Evolutionary conservation across 176 grass and related monocot species (phyloP).

Genomic region (Olyra latifolia): DNA sequence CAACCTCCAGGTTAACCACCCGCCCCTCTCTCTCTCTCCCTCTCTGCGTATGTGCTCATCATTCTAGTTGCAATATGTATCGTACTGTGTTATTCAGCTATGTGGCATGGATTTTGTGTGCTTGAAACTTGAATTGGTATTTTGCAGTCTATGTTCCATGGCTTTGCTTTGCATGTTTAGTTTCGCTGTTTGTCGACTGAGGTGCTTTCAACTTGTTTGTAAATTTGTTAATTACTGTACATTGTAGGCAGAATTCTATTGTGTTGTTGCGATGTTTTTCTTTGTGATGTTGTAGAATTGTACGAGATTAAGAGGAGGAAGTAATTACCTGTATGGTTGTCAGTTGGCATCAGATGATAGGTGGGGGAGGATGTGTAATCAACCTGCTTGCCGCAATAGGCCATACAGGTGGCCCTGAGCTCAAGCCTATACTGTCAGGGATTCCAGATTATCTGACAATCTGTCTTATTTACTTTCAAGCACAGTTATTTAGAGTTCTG

Average conservation of each 20-base stretch:
- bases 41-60: not conserved
- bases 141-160: not conserved
- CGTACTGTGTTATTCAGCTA: not conserved
- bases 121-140: not conserved
- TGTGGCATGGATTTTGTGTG: not conserved
- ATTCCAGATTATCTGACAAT: not conserved
- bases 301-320: not conserved
- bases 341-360: not conserved
- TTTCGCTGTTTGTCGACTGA: not conserved
- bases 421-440: not conserved
- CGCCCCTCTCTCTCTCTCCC: not conserved
- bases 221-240: not conserved
- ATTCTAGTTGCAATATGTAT: not conserved
- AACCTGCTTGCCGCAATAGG: not conserved
- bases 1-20: slow-evolving; percentile 61
- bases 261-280: not conserved
- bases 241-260: not conserved
- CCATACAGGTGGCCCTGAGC: not conserved
- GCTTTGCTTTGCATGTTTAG: not conserved
- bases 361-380: not conserved
- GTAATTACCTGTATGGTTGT: not conserved
- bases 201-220: not conserved
- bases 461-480: not conserved
- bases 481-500: not conserved
- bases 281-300: not conserved